These are phyloP conservation scores for Astrocystis sublimbata DNA, from an alignment of 495 filamentous ascomycete genomes.

Conservation along the genomic window DNA sequence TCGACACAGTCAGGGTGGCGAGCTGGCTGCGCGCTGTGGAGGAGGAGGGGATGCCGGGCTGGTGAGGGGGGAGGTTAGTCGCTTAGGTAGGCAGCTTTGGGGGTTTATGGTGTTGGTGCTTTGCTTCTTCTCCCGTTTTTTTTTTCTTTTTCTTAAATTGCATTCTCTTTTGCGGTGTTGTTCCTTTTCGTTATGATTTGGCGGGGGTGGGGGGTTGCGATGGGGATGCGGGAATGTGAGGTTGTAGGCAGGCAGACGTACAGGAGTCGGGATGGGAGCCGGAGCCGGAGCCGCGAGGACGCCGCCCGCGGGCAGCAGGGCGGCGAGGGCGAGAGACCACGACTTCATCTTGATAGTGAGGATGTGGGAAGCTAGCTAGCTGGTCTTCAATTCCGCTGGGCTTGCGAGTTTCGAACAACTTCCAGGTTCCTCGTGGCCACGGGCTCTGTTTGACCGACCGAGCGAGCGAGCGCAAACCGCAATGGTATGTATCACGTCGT, in stretches of 20 bases:
- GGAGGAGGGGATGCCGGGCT: conserved; percentile 62
- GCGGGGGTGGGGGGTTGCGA: not conserved
- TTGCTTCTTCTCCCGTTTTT: no score
- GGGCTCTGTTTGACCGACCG: not conserved
- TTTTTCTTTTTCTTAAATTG: no score
- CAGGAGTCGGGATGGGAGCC: conserved; percentile 24
- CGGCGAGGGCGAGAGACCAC: conserved; percentile 17
- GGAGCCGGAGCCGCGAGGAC: conserved; percentile 34
- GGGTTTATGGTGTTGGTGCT: no score
- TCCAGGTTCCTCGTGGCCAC: no score
- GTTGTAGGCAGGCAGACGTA: conserved; percentile 3
- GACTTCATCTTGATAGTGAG: conserved; percentile 25
- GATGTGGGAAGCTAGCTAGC: not conserved
- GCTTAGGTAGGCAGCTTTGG: not conserved
- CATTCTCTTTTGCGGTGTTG: conserved; percentile 13
- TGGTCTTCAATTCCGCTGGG: no score
- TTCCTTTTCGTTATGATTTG: conserved; percentile 29
- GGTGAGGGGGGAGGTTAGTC: not conserved
- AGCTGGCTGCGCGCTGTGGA: conserved; percentile 57
- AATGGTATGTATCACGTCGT: no score
- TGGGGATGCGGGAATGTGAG: not conserved
- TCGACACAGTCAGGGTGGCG: conserved; percentile 53
- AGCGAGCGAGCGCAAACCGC: conserved; percentile 17
- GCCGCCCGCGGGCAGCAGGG: conserved; percentile 24
- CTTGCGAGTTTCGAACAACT: no score